Conservation (phyloP, 108 stramenopile genomes). For the Skeletonema grethae region DNA sequence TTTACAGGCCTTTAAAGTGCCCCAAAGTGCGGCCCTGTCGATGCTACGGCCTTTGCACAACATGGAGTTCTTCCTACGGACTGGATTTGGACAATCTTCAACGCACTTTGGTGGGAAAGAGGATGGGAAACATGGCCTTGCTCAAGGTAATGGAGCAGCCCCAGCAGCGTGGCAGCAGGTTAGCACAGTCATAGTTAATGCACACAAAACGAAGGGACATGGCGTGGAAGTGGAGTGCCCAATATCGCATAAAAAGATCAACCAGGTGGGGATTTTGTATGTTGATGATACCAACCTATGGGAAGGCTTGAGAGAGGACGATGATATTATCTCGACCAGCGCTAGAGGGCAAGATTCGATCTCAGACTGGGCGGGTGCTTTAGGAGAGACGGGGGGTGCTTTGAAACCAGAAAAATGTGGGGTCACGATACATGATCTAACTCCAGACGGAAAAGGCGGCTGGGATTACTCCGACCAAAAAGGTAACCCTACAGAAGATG, state of each 20-base stretch:
- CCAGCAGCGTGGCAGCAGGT: conserved; percentile 19
- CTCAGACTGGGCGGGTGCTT: conserved; percentile 3
- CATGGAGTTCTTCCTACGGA: conserved; percentile 34
- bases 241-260: not conserved
- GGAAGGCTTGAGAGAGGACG: not conserved
- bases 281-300: conserved; percentile 24
- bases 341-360: no score
- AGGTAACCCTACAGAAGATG: not conserved
- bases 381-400: conserved; percentile 10
- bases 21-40: not conserved
- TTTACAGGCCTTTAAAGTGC: conserved; percentile 2
- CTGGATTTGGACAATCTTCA: conserved; percentile 27
- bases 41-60: conserved; percentile 16
- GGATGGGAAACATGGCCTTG: conserved; percentile 18
- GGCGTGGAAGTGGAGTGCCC: not conserved
- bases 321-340: no score
- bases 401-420: conserved; percentile 8
- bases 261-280: conserved; percentile 9
- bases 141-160: conserved; percentile 34
- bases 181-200: conserved; percentile 2
- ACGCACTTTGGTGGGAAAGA: not conserved
- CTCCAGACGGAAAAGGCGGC: not conserved
- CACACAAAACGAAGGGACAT: conserved; percentile 13
- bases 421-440: not conserved
- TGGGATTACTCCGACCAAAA: conserved; percentile 1